Base-by-base conservation (phyloP, 2,329 filamentous ascomycete species). In the Exserohilum turcica region DNA sequence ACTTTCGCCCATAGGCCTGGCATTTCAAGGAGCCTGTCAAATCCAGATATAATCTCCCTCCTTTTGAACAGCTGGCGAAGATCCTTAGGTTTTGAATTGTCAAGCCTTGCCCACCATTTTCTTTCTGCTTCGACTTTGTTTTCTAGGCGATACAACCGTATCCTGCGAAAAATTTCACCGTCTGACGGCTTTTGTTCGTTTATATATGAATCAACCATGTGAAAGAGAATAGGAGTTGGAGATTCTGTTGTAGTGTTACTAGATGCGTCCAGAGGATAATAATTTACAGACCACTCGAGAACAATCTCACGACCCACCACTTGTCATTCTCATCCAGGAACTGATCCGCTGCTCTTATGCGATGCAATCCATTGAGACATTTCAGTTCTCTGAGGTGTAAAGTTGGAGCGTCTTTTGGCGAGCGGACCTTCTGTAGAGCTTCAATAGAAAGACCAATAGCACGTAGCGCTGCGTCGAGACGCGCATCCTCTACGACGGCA, bases 91-190 rank as follows among this genome's bases (percentile, higher is more conserved):
- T 65, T 66, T 12, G 55, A 57, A 5, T 61, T 57, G 12, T 62
- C 52, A 6, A 67, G 36, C 9, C 48, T 43, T 18, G 58, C 48
- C 64, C 44, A 65, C 64, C 42, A 65, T 45, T 36, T 33, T 21
- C 59, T 53, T 36, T 66, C 38, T 3, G 52, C 32, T 7, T 48
- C 39, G 18, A 36, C 1, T 12, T 67, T 45, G 6, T 58, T 49
- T 24, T 47, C 37, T 36, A 47, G 31, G 36, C 55, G 42, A 50
- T 67, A 65, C 3, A 58, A 15, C 5, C 48, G 32, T n/a, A 66
- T 67, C 31, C 59, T 67, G 8, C 56, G 50, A 19, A 66, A 66
- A 0, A 66, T 66, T 21, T 60, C 49, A 3, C 64, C 48, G 43
- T 67, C 58, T 24, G 48, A 48, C 38, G 52, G 57, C 35, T 38